Conservation (phyloP, 495 filamentous ascomycete species). For the Penicillium dipodomyicola region DNA sequence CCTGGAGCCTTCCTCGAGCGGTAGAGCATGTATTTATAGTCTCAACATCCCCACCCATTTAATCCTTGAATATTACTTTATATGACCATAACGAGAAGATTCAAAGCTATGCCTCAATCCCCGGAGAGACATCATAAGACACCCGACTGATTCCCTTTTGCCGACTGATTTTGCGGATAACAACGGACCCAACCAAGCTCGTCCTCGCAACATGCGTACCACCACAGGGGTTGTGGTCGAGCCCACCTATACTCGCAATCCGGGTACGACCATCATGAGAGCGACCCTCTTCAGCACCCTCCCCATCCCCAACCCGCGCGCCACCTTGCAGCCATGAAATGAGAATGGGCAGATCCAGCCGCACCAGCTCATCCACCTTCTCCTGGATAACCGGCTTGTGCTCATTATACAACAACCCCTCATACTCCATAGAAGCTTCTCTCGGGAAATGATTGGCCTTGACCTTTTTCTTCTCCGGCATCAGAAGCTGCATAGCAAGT, state of each 20-base stretch:
- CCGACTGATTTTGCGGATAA: slow-evolving; percentile 59
- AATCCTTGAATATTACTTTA: neutral
- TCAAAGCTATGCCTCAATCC: slow-evolving; percentile 4
- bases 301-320: slow-evolving; percentile 43
- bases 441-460: slow-evolving; percentile 64
- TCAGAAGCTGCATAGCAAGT: slow-evolving; percentile 53
- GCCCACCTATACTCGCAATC: slow-evolving; percentile 55
- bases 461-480: slow-evolving; percentile 53
- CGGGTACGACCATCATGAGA: slow-evolving; percentile 25
- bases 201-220: slow-evolving; percentile 61
- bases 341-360: slow-evolving; percentile 48
- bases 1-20: neutral
- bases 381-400: slow-evolving; percentile 57
- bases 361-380: slow-evolving; percentile 53
- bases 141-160: slow-evolving; percentile 57
- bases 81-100: neutral
- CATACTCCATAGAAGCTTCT: slow-evolving; percentile 58
- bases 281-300: slow-evolving; percentile 26
- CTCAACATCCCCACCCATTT: neutral
- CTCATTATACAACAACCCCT: slow-evolving; percentile 58
- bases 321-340: slow-evolving; percentile 48
- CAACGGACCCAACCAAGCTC: slow-evolving; percentile 49
- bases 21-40: slow-evolving; percentile 5
- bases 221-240: slow-evolving; percentile 61
- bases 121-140: slow-evolving; percentile 45